Percentiles rank a stretch among this genome's conserved stretches.
Conservation (phyloP, 2,329 filamentous ascomycete genomes). For the Colletotrichum filicis region DNA sequence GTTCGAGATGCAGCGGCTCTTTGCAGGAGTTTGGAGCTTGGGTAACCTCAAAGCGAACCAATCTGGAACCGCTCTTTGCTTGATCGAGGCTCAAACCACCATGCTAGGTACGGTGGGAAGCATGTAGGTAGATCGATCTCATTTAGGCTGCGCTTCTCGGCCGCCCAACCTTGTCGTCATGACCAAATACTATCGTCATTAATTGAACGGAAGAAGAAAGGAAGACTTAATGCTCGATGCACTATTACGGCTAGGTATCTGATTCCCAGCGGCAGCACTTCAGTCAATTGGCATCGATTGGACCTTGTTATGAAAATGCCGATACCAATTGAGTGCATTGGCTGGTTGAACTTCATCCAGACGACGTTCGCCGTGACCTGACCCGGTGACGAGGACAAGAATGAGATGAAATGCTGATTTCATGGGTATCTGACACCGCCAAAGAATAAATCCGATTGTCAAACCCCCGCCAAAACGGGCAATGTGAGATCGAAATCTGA, state of each 20-base stretch:
- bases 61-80: not conserved
- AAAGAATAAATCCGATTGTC: not conserved
- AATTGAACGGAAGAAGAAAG: constrained; percentile 5
- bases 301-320: not conserved
- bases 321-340: no score
- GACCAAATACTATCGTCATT: not conserved
- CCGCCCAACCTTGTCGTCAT: not conserved
- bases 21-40: not conserved
- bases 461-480: not conserved
- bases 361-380: not conserved
- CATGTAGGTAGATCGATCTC: not conserved
- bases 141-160: not conserved
- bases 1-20: not conserved
- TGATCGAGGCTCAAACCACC: not conserved
- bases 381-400: not conserved
- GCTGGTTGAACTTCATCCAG: not conserved
- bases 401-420: not conserved
- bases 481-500: constrained; percentile 17
- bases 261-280: not conserved
- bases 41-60: not conserved
- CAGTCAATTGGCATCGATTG: not conserved
- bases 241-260: not conserved
- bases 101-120: not conserved
- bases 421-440: not conserved
- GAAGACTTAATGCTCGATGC: not conserved